Evolutionary conservation across 176 grass and related monocot genomes (phyloP), one percentile per base, ranked within the genome.

Genomic region (Microstegium vimineum): DNA sequence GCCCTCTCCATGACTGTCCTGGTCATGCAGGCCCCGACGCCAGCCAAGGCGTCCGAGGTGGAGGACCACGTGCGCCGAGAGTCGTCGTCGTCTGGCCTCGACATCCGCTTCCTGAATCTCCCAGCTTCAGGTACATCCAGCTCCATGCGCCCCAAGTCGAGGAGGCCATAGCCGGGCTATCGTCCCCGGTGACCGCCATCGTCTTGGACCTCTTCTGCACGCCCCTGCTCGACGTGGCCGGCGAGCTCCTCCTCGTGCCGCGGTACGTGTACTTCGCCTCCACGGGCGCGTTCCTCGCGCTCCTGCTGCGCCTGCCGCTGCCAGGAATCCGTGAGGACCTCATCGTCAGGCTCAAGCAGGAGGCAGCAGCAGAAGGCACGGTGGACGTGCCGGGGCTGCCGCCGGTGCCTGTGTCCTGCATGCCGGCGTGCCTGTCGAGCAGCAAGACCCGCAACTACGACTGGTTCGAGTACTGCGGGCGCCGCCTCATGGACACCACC

Each of bases 201-300:
- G 76, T 85, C 73, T 12, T 86, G 0, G 87, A 90, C 63, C 28
- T 86, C 31, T 90, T 85, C 42, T 83, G 82, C 17, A 81, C 71
- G 20, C 54, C n/a, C 5, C 49, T 85, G n/a, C 34, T 90, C 41
- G 87, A 86, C 54, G 87, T 85, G 2, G 82, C 82, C 10, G 25
- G 20, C 42, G 77, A 85, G 13, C 69, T 85, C 69, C 63, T n/a
- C n/a, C n/a, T n/a, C 60, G 65, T 82, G 71, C 87, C 87, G 18
- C 51, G 43, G 52, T 78, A 90, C 46, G 68, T 72, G 32, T 90
- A 81, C 78, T 69, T 85, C 71, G 41, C 82, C 34, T 81, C 71
- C 52, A 54, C 81, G 5, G 82, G 22, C 60, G 72, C 87, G 71
- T 69, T 70, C 15, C 82, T 85, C 62, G 69, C 68, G 28, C 47